These are phyloP conservation scores for Monilinia aucupariae DNA, from an alignment of 2,329 filamentous ascomycete species.

Conservation along the genomic window DNA sequence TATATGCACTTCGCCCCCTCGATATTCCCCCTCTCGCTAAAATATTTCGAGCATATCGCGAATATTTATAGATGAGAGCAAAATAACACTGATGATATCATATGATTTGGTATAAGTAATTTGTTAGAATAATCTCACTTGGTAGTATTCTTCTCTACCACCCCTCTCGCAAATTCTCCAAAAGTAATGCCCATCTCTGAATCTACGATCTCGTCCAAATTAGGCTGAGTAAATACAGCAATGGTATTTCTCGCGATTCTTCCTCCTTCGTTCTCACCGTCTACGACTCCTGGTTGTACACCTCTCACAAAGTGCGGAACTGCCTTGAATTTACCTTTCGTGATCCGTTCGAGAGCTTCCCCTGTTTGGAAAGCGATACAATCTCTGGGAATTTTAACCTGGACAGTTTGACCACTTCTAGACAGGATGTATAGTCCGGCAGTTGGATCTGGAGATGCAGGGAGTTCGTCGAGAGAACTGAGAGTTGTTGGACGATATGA, in stretches of 20 bases:
- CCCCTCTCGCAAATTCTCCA: slow-evolving; percentile 61
- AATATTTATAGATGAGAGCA: not conserved
- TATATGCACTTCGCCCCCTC: not conserved
- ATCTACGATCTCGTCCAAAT: slow-evolving; percentile 75
- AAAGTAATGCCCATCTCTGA: slow-evolving; percentile 61
- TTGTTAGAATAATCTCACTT: slow-evolving; percentile 22
- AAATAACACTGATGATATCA: not conserved
- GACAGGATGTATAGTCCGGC: slow-evolving; percentile 94
- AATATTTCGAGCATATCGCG: not conserved
- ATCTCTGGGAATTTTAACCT: slow-evolving; percentile 85
- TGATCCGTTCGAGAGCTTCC: slow-evolving; percentile 86
- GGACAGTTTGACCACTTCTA: slow-evolving; percentile 73
- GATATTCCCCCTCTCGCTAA: slow-evolving; percentile 4
- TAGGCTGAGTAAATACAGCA: slow-evolving; percentile 95
- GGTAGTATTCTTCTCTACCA: slow-evolving; percentile 36
- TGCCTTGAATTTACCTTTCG: slow-evolving; percentile 82
- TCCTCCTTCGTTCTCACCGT: slow-evolving; percentile 39
- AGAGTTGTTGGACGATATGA: slow-evolving; percentile 34
- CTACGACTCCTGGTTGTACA: slow-evolving; percentile 48
- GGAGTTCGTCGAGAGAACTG: slow-evolving; percentile 62
- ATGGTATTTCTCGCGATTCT: slow-evolving; percentile 77
- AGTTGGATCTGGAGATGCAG: slow-evolving; percentile 70
- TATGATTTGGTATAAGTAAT: not conserved
- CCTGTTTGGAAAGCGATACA: slow-evolving; percentile 96
- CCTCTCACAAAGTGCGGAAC: slow-evolving; percentile 94